Evolutionary conservation across 2,329 filamentous ascomycete species (phyloP).

Genomic region (Cladosporium phlei): DNA sequence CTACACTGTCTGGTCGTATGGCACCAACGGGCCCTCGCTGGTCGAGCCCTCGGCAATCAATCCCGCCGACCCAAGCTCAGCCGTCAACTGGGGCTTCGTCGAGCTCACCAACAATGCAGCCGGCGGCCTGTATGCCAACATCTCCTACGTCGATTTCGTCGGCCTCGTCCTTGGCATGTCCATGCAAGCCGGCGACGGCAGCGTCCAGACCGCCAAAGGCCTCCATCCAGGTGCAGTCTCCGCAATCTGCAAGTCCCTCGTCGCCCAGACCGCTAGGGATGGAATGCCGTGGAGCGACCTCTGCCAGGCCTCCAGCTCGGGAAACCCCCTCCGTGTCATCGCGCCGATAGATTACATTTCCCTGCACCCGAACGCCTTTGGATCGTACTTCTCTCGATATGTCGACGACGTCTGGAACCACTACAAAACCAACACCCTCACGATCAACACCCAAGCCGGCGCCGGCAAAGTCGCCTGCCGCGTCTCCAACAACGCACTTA

Average conservation of each 20-base stretch:
- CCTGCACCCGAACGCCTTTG: conserved; percentile 43
- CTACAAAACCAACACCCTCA: conserved; percentile 45
- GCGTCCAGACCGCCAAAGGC: conserved; percentile 52
- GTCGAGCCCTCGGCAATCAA: conserved; percentile 47
- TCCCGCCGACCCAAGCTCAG: conserved; percentile 37
- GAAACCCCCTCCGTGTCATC: conserved; percentile 37
- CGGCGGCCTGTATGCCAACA: conserved; percentile 40
- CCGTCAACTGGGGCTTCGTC: conserved; percentile 40
- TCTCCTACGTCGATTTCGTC: conserved; percentile 31
- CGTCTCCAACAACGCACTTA: conserved; percentile 40
- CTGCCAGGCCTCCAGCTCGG: conserved; percentile 39
- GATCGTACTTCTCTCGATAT: conserved; percentile 48
- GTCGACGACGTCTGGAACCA: conserved; percentile 49
- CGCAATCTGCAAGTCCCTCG: conserved; percentile 50
- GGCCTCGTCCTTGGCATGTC: conserved; percentile 49
- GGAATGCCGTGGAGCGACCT: conserved; percentile 59
- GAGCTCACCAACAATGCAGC: conserved; percentile 46
- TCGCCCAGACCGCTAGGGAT: conserved; percentile 51
- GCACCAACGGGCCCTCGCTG: conserved; percentile 32
- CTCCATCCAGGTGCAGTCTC: conserved; percentile 54
- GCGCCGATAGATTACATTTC: conserved; percentile 40
- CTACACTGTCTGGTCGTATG: conserved; percentile 34
- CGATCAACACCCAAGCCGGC: conserved; percentile 60
- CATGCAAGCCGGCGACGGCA: conserved; percentile 46
- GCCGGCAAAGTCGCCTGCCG: conserved; percentile 51